Evolutionary conservation across 2,329 filamentous ascomycete genomes (phyloP), one percentile per base, ranked within the genome.

Genomic region (Fusarium algeriense): DNA sequence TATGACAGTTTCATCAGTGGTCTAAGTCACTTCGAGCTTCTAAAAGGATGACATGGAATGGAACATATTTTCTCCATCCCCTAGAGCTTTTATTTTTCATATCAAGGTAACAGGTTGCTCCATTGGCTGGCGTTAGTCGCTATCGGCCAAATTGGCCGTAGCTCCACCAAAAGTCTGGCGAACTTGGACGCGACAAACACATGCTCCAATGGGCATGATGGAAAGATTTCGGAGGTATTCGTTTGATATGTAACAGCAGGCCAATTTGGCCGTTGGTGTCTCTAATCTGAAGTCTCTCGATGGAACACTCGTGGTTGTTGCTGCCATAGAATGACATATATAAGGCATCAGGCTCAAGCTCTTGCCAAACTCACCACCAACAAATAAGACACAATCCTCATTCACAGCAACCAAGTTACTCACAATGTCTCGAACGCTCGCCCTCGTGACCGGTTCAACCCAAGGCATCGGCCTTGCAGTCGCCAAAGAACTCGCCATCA

Each of bases 381-480:
- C 15, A 19, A 32, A 3, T 19, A 23, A 34, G 17, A 34, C 20
- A 14, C 23, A 35, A 4, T 14, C 4, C 40, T 12, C 1, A 4
- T 23, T 32, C 8, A 5, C 11, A 43, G 11, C 5, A 2, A 17
- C 19, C 17, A 38, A 2, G 1, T 15, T 40, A 8, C 6, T 17
- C 17, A 64, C 5, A 9, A 73, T 73, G 71, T 37, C 69, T 45
- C 44, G 6, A 1, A 58, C 59, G 6, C 60, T 77, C 6, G 75
- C 44, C 2, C 69, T 77, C 0, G 49, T 77, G 9, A 77, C 75
- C 0, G 76, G 76, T 3, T 57, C 75, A 13, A 77, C 60, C 34
- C 68, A 71, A 35, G 75, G 76, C 20, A 70, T 78, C 6, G 76
- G 74, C 1, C 63, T 69, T 7, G 65, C 60, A 7, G 64, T 75